phyloP scores from a whole-genome alignment of 805 yeast species.

The Teunomyces atbi region DNA sequence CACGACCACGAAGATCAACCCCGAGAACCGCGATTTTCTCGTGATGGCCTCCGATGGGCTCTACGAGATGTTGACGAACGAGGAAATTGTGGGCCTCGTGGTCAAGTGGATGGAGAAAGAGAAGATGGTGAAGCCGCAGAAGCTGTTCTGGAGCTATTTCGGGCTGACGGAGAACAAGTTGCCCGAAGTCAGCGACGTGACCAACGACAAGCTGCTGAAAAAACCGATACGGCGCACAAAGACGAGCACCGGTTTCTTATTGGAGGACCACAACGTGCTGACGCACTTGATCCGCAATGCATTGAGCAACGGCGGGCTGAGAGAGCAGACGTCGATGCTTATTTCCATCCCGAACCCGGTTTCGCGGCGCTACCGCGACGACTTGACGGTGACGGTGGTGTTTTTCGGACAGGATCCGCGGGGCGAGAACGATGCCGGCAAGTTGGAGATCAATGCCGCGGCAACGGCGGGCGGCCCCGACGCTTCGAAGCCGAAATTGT shows the following conservation, averaged over 20 bases:
- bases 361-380: constrained; percentile 91
- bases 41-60: constrained; percentile 94
- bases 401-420: constrained; percentile 70
- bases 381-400: constrained; percentile 91
- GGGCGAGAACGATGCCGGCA: constrained; percentile 45
- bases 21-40: constrained; percentile 74
- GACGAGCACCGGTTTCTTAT: constrained; percentile 42
- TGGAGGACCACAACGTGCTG: constrained; percentile 85
- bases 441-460: constrained; percentile 51
- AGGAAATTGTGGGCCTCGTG: constrained; percentile 88
- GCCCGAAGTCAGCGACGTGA: constrained; percentile 63
- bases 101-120: constrained; percentile 88
- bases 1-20: constrained; percentile 73
- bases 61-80: constrained; percentile 87
- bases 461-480: constrained; percentile 60
- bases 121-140: constrained; percentile 54
- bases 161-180: constrained; percentile 46
- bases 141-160: constrained; percentile 45
- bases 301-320: constrained; percentile 77
- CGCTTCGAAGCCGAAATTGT: constrained; percentile 48
- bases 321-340: constrained; percentile 84
- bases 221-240: constrained; percentile 67
- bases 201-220: constrained; percentile 60
- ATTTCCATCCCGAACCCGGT: constrained; percentile 89
- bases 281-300: constrained; percentile 95